Percentiles rank a stretch among this genome's conserved stretches.
Evolutionary conservation across 2,329 filamentous ascomycete genomes (phyloP).

Genomic region (Neonectria faginata): DNA sequence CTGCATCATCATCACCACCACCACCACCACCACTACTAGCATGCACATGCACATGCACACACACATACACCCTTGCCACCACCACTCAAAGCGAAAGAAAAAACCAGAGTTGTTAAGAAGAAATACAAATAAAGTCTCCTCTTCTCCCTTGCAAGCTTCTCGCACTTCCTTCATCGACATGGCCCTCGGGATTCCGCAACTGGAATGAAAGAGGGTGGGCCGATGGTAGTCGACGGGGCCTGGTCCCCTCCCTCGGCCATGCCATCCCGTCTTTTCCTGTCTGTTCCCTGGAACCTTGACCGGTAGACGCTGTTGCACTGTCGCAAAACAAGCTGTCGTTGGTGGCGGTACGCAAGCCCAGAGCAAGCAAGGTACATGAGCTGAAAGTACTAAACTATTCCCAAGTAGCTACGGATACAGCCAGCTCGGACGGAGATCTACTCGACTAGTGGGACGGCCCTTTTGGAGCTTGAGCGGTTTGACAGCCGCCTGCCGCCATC

Average conservation of each 20-base stretch:
- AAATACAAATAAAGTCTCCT: conserved; percentile 4
- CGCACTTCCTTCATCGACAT: conserved; percentile 22
- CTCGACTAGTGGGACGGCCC: conserved; percentile 46
- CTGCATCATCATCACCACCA: neutral
- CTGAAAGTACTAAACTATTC: too few relatives aligned
- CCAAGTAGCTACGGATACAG: too few relatives aligned
- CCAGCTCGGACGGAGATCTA: conserved; percentile 32
- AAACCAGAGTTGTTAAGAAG: too few relatives aligned
- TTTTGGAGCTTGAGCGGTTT: conserved; percentile 42
- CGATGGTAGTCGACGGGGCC: conserved; percentile 26
- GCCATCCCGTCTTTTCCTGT: neutral
- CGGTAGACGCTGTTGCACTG: conserved; percentile 20
- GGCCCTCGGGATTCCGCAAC: conserved; percentile 45
- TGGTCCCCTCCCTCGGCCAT: conserved; percentile 32
- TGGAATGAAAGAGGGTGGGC: conserved; percentile 45
- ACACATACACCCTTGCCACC: neutral
- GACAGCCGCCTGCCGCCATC: conserved; percentile 45
- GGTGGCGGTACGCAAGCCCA: too few relatives aligned
- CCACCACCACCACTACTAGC: neutral
- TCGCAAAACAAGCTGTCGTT: neutral
- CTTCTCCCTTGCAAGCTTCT: conserved; percentile 5
- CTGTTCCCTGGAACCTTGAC: conserved; percentile 23
- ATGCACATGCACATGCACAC: neutral
- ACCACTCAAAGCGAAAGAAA: neutral
- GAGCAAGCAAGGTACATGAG: neutral